Conservation (phyloP, 305 asterid species). For the Stenogyne calaminthoides region DNA sequence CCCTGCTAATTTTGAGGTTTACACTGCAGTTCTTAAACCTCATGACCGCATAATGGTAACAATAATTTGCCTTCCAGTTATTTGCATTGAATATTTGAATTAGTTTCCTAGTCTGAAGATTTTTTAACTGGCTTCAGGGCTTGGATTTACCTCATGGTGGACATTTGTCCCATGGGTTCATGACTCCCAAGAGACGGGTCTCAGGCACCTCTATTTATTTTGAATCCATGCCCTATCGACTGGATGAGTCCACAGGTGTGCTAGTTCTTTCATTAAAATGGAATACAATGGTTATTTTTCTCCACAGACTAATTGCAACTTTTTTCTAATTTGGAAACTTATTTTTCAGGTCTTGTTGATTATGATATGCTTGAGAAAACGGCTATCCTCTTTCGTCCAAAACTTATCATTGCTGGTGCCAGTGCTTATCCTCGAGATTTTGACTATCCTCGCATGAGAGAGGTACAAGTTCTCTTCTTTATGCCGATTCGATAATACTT, state of each 20-base stretch:
- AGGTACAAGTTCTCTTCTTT: conserved; percentile 44
- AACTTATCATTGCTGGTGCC: conserved; percentile 95
- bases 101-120: conserved; percentile 7
- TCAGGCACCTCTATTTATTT: conserved; percentile 95
- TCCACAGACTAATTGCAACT: neutral
- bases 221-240: conserved; percentile 93
- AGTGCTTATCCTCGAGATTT: conserved; percentile 97
- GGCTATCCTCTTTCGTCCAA: conserved; percentile 84
- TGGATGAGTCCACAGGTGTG: conserved; percentile 87
- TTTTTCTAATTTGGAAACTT: conserved; percentile 14
- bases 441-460: conserved; percentile 87
- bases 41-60: conserved; percentile 86
- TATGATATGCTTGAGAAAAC: conserved; percentile 95
- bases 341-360: conserved; percentile 72
- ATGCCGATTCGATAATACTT: neutral
- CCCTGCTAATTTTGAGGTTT: conserved; percentile 84
- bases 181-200: conserved; percentile 94
- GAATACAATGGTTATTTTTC: too few species aligned
- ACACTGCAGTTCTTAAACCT: conserved; percentile 76
- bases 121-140: conserved; percentile 54
- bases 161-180: conserved; percentile 88
- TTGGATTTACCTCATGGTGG: conserved; percentile 92
- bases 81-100: conserved; percentile 4
- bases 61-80: neutral
- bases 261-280: neutral